Percentiles rank a stretch among this genome's conserved stretches.
Conservation (phyloP, 2,329 filamentous ascomycete genomes). For the Fusarium tanahbumbuense region DNA sequence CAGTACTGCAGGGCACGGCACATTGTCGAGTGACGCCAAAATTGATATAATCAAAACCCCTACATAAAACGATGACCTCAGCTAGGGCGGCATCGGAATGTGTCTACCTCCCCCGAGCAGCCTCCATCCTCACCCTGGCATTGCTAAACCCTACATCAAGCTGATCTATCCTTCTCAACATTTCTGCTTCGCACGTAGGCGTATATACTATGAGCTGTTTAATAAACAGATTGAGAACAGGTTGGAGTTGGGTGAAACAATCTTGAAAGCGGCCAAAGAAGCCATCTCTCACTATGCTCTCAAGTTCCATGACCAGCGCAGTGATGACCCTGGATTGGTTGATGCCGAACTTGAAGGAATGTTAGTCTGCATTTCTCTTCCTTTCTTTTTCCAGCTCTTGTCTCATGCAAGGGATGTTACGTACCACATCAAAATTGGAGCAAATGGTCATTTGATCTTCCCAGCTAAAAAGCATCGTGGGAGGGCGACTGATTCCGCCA, state of each 20-base stretch:
- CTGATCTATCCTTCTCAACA: conserved; percentile 24
- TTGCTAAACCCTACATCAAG: conserved; percentile 9
- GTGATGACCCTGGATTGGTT: conserved; percentile 23
- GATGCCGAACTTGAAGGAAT: conserved; percentile 15
- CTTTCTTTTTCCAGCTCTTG: background rate
- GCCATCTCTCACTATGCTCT: conserved; percentile 12
- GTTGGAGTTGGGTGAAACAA: conserved; percentile 16
- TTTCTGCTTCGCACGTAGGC: conserved; percentile 8
- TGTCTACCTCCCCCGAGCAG: background rate
- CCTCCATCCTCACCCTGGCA: conserved; percentile 5
- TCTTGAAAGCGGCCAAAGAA: conserved; percentile 25
- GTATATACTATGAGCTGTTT: conserved; percentile 11
- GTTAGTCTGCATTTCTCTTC: background rate
- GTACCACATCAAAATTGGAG: conserved; percentile 11
- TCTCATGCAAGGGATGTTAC: conserved; percentile 4
- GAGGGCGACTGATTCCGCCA: background rate
- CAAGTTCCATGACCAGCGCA: background rate
- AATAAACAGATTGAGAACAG: conserved; percentile 11
- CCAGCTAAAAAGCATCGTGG: conserved; percentile 7
- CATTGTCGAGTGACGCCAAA: conserved; percentile 3
- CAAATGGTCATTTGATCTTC: conserved; percentile 22
- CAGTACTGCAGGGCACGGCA: background rate
- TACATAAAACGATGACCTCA: conserved; percentile 23
- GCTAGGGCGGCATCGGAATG: conserved; percentile 22
- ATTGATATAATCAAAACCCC: background rate